These are phyloP conservation scores for Diplodia corticola DNA, from an alignment of 2,329 filamentous ascomycete genomes.

Conservation along the genomic window DNA sequence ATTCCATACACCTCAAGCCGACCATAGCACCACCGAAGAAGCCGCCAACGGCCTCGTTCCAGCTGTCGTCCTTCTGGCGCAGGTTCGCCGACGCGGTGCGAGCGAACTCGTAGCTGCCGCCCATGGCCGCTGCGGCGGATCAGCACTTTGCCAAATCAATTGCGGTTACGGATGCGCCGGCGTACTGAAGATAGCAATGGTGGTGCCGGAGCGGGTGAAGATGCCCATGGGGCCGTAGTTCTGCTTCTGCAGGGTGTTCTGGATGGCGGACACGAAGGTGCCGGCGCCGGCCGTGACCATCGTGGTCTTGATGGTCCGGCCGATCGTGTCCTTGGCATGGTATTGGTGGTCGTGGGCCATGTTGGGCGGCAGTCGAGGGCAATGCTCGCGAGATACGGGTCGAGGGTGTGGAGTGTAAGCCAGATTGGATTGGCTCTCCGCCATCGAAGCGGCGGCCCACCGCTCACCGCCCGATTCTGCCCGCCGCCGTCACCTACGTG, in stretches of 20 bases:
- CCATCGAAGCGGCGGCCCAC: neutral
- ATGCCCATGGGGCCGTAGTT: slow-evolving; percentile 81
- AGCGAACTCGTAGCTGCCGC: slow-evolving; percentile 76
- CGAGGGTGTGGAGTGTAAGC: slow-evolving; percentile 4
- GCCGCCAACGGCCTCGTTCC: slow-evolving; percentile 73
- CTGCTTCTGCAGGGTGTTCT: slow-evolving; percentile 81
- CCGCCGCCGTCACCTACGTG: neutral
- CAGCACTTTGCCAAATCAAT: slow-evolving; percentile 31
- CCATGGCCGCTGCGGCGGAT: slow-evolving; percentile 61
- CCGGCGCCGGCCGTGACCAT: slow-evolving; percentile 67
- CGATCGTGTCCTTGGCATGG: slow-evolving; percentile 73
- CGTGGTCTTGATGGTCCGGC: slow-evolving; percentile 63
- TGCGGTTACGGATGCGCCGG: neutral
- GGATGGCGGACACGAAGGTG: slow-evolving; percentile 71
- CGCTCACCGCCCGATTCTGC: slow-evolving; percentile 12
- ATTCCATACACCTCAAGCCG: slow-evolving; percentile 67
- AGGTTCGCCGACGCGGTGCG: slow-evolving; percentile 78
- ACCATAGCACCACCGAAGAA: slow-evolving; percentile 73
- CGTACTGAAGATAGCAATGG: slow-evolving; percentile 68
- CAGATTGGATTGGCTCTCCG: slow-evolving; percentile 14
- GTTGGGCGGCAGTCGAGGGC: slow-evolving; percentile 29
- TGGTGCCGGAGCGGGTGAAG: slow-evolving; percentile 75
- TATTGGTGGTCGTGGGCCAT: slow-evolving; percentile 51
- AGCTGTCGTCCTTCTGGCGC: slow-evolving; percentile 77
- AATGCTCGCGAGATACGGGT: slow-evolving; percentile 17